Evolutionary conservation across 768 basidiomycete genomes (phyloP).

Genomic region (Strobilomyces confusus): DNA sequence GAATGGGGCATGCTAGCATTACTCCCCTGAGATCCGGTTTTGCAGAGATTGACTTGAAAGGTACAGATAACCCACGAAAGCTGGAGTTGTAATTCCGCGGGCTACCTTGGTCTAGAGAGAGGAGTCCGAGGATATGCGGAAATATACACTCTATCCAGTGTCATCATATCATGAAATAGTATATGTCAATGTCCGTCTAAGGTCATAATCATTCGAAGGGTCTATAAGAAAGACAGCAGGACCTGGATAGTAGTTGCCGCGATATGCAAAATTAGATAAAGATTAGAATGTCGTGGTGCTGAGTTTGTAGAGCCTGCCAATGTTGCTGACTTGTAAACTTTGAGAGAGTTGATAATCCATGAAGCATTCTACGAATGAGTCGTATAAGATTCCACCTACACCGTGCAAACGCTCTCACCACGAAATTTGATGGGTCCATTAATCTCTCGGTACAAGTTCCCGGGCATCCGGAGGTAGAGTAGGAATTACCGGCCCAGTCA

Average conservation of each 20-base stretch:
- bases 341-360: slow-evolving; percentile 76
- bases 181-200: slow-evolving; percentile 1
- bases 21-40: slow-evolving; percentile 76
- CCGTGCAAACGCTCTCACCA: slow-evolving; percentile 39
- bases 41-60: slow-evolving; percentile 43
- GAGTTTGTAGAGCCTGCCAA: slow-evolving; percentile 34
- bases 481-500: slow-evolving; percentile 84
- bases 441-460: slow-evolving; percentile 64
- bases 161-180: slow-evolving; percentile 10
- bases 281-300: not conserved
- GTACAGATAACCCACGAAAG: slow-evolving; percentile 5
- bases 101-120: slow-evolving; percentile 28
- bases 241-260: slow-evolving; percentile 10
- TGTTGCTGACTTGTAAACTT: slow-evolving; percentile 63
- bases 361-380: slow-evolving; percentile 57
- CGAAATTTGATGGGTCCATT: slow-evolving; percentile 69
- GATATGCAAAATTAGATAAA: slow-evolving; percentile 10
- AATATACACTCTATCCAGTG: slow-evolving; percentile 7
- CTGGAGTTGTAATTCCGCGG: slow-evolving; percentile 35
- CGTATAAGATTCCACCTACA: slow-evolving; percentile 1
- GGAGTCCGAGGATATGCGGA: not conserved
- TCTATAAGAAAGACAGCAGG: slow-evolving; percentile 18
- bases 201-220: not conserved
- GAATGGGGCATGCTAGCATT: slow-evolving; percentile 66
- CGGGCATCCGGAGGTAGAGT: slow-evolving; percentile 68